phyloP scores from a whole-genome alignment of 2,329 filamentous ascomycete species.

The Seiridium unicorne region DNA sequence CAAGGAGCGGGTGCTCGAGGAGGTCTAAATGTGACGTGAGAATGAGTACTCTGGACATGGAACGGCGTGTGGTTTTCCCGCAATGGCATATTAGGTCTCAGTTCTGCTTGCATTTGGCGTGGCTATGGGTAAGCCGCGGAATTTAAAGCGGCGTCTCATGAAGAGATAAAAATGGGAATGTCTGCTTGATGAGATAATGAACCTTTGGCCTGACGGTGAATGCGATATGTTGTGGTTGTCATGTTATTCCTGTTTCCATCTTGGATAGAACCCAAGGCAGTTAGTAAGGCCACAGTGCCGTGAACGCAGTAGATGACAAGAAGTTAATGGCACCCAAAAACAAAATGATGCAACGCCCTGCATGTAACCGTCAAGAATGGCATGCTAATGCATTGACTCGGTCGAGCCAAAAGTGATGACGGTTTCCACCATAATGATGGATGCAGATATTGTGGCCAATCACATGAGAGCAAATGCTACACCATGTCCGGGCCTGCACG shows the following conservation, averaged over 20 bases:
- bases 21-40: constrained; percentile 67
- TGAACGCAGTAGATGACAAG: too few species aligned
- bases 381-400: too few species aligned
- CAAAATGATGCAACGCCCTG: too few species aligned
- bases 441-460: not conserved
- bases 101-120: constrained; percentile 48
- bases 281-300: too few species aligned
- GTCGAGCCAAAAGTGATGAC: too few species aligned
- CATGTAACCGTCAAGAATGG: too few species aligned
- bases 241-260: not conserved
- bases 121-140: constrained; percentile 37
- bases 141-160: constrained; percentile 28
- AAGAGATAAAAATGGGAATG: constrained; percentile 31
- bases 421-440: not conserved
- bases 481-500: not conserved
- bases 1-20: constrained; percentile 95
- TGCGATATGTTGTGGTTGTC: not conserved
- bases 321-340: too few species aligned
- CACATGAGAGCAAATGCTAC: not conserved
- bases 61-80: constrained; percentile 45
- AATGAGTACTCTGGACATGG: constrained; percentile 33
- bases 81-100: constrained; percentile 43
- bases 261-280: not conserved
- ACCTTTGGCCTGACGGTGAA: constrained; percentile 7
- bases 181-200: constrained; percentile 32